Conservation (phyloP, 768 basidiomycete genomes). For the Hericium alpestre region DNA sequence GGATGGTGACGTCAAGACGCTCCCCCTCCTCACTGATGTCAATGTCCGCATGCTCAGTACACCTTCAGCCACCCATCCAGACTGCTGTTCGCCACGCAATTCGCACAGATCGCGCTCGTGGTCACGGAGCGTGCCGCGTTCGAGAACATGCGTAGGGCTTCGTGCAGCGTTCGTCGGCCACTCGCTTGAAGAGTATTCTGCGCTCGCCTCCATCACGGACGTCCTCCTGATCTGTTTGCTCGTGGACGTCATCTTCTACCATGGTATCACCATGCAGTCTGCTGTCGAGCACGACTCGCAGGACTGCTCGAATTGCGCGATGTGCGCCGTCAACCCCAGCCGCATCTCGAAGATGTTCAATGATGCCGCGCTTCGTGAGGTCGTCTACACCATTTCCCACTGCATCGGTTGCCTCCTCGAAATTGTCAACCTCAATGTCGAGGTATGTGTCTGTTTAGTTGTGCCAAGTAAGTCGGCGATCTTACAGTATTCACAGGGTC, state of each 20-base stretch:
- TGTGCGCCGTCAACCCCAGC: constrained; percentile 99
- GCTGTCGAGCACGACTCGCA: constrained; percentile 92
- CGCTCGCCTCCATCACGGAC: constrained; percentile 95
- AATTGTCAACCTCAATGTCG: constrained; percentile 98
- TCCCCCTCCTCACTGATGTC: constrained; percentile 91
- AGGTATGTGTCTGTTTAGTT: too few species aligned
- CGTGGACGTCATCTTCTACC: constrained; percentile 98
- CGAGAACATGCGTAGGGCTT: constrained; percentile 96
- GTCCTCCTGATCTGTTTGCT: constrained; percentile 87
- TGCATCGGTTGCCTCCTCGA: constrained; percentile 81
- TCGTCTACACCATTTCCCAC: constrained; percentile 82
- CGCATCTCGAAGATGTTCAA: constrained; percentile 94
- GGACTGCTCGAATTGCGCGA: constrained; percentile 96
- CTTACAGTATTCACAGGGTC: too few species aligned
- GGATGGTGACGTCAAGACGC: constrained; percentile 89
- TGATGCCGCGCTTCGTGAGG: constrained; percentile 94
- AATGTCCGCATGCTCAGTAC: constrained; percentile 86
- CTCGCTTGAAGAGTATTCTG: constrained; percentile 98
- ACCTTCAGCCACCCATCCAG: constrained; percentile 99
- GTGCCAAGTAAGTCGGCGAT: too few species aligned
- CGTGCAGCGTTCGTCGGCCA: constrained; percentile 98
- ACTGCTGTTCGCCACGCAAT: constrained; percentile 94
- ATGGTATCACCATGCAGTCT: constrained; percentile 99
- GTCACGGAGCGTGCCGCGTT: constrained; percentile 97
- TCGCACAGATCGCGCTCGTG: constrained; percentile 98